These are phyloP conservation scores for Phtheirospermum japonicum DNA, from an alignment of 257 asterid genomes.

Conservation along the genomic window DNA sequence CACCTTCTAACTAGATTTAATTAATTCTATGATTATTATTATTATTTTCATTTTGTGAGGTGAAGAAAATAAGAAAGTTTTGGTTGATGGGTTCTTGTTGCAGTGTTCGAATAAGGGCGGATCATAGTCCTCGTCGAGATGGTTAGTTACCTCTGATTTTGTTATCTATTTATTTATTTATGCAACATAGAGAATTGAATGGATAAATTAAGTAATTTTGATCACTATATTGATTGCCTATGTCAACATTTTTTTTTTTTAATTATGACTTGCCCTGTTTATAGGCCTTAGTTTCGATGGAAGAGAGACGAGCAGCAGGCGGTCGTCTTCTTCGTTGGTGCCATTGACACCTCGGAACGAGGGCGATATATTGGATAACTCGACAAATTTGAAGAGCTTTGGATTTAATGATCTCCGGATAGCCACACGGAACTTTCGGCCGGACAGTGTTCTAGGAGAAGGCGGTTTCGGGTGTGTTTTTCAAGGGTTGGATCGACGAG, in stretches of 20 bases:
- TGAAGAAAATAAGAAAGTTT: not conserved
- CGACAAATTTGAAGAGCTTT: slow-evolving; percentile 48
- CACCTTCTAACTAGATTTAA: not conserved
- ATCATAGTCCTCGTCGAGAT: slow-evolving; percentile 61
- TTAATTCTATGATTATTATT: not conserved
- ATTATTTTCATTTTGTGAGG: too few species aligned
- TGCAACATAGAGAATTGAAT: too few species aligned
- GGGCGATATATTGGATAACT: slow-evolving; percentile 53
- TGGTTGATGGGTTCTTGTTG: slow-evolving; percentile 69
- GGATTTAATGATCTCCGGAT: slow-evolving; percentile 56
- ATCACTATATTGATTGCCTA: too few species aligned
- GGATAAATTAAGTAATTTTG: too few species aligned
- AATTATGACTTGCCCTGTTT: too few species aligned
- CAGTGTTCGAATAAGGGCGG: slow-evolving; percentile 67
- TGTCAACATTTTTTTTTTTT: too few species aligned
- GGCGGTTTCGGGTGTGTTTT: slow-evolving; percentile 83
- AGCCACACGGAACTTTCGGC: slow-evolving; percentile 82
- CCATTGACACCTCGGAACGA: slow-evolving; percentile 62
- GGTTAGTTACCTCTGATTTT: slow-evolving; percentile 40
- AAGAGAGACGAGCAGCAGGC: slow-evolving; percentile 44
- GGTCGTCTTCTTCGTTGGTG: slow-evolving; percentile 34
- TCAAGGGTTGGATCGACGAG: slow-evolving; percentile 87
- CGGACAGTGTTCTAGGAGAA: slow-evolving; percentile 84
- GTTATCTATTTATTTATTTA: too few species aligned
- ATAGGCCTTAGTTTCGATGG: slow-evolving; percentile 30